Evolutionary conservation across 345 rosid genomes (phyloP).

Genomic region (Turnera subulata): DNA sequence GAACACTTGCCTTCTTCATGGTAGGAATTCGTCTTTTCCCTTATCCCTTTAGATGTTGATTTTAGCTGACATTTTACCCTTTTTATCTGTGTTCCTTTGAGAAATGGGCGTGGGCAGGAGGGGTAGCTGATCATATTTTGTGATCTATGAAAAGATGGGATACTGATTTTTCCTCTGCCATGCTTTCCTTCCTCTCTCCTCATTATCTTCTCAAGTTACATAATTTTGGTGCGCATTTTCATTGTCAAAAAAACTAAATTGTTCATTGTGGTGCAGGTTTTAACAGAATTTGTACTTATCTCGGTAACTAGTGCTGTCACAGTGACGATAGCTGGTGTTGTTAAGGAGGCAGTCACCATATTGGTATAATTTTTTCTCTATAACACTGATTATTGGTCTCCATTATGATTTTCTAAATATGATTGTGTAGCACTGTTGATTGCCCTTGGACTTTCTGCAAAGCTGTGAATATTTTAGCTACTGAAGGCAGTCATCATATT

Average conservation of each 20-base stretch:
- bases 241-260: constrained; percentile 6
- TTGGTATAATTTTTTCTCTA: constrained; percentile 43
- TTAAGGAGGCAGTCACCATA: constrained; percentile 98
- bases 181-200: background rate
- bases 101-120: background rate
- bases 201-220: constrained; percentile 6
- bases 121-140: background rate
- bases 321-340: constrained; percentile 95
- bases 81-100: background rate
- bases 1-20: constrained; percentile 92
- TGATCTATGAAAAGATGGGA: background rate
- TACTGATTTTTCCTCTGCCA: background rate
- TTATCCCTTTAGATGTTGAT: background rate
- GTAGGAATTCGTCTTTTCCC: constrained; percentile 30
- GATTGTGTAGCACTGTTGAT: background rate
- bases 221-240: constrained; percentile 3
- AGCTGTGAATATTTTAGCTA: background rate
- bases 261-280: constrained; percentile 54
- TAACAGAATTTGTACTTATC: constrained; percentile 86
- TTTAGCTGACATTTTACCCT: too few species aligned
- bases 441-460: background rate
- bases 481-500: too few species aligned
- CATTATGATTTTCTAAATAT: background rate
- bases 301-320: constrained; percentile 99
- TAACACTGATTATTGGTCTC: background rate